These are phyloP conservation scores for Cystobasidium ongulense DNA, from an alignment of 768 basidiomycete species.

Conservation along the genomic window DNA sequence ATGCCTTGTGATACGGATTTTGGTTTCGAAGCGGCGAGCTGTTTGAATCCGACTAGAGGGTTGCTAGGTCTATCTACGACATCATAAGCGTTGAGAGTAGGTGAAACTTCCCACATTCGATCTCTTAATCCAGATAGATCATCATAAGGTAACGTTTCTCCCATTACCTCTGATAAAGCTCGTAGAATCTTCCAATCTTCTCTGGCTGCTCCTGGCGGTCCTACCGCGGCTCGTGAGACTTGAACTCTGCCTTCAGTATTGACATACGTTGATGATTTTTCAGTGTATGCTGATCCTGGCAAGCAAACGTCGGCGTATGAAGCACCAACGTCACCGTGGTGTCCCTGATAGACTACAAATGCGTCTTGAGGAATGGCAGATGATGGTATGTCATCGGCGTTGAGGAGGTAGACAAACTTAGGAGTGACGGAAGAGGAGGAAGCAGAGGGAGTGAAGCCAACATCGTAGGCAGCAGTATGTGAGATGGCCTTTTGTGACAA, in stretches of 20 bases:
- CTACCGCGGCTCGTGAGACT: constrained; percentile 79
- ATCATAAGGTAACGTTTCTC: constrained; percentile 74
- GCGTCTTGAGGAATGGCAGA: constrained; percentile 78
- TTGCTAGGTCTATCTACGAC: constrained; percentile 64
- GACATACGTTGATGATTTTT: constrained; percentile 82
- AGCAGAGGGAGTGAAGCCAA: constrained; percentile 82
- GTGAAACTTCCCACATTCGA: constrained; percentile 93
- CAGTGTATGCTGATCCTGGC: constrained; percentile 88
- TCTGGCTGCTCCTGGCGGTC: constrained; percentile 84
- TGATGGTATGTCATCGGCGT: constrained; percentile 87
- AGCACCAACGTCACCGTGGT: constrained; percentile 94
- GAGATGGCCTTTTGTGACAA: constrained; percentile 62
- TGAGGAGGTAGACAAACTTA: constrained; percentile 93
- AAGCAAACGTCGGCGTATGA: constrained; percentile 94
- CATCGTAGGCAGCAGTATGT: constrained; percentile 84
- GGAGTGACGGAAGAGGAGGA: constrained; percentile 65
- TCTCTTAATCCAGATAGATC: constrained; percentile 74
- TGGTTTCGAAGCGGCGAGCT: constrained; percentile 33
- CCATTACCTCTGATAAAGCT: constrained; percentile 74
- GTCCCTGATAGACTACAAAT: constrained; percentile 97
- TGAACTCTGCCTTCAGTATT: constrained; percentile 94
- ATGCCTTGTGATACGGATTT: constrained; percentile 5
- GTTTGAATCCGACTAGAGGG: constrained; percentile 32
- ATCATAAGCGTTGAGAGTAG: constrained; percentile 78
- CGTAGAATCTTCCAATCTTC: constrained; percentile 60